A percentile compares a stretch with the other conserved stretches of the same genome.
Conservation (phyloP, 1,284 basidiomycete genomes). For the Ganoderma lucidum region DNA sequence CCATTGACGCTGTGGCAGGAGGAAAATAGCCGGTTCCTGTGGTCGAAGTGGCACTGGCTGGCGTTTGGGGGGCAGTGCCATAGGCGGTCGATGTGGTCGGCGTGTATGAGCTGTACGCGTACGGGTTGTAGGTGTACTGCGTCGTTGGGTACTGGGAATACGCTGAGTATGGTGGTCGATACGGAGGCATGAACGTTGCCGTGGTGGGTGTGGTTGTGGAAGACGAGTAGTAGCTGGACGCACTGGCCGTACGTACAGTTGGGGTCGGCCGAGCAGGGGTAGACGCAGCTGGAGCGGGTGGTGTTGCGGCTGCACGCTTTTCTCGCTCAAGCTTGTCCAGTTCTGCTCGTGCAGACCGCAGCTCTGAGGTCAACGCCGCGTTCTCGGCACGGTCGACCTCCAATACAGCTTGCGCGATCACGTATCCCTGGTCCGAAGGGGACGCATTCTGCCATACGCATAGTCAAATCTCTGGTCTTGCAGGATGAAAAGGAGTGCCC, state of each 20-base stretch:
- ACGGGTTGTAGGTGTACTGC: conserved; percentile 40
- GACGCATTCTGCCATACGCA: conserved; percentile 55
- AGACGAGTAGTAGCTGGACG: conserved; percentile 30
- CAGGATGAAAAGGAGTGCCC: conserved; percentile 15
- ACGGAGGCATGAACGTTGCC: conserved; percentile 44
- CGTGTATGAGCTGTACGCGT: conserved; percentile 30
- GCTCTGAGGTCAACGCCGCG: conserved; percentile 59
- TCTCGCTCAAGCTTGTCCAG: conserved; percentile 73
- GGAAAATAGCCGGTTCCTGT: conserved; percentile 34
- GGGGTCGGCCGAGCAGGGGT: conserved; percentile 28
- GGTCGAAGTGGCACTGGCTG: conserved; percentile 40
- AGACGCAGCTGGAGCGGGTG: conserved; percentile 26
- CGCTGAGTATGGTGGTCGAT: conserved; percentile 47
- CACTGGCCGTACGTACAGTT: conserved; percentile 25
- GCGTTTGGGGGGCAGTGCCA: conserved; percentile 24
- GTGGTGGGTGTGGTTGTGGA: conserved; percentile 31
- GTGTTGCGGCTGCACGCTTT: conserved; percentile 51
- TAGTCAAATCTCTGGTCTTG: conserved; percentile 19
- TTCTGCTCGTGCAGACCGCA: conserved; percentile 67
- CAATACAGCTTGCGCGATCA: conserved; percentile 65
- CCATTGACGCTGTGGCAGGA: conserved; percentile 39
- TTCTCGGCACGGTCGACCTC: conserved; percentile 73
- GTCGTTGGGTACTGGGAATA: conserved; percentile 43
- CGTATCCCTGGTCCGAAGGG: conserved; percentile 67
- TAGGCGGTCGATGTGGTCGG: conserved; percentile 31